Evolutionary conservation across 2,329 filamentous ascomycete genomes (phyloP).

Genomic region (Xylaria hypoxylon): DNA sequence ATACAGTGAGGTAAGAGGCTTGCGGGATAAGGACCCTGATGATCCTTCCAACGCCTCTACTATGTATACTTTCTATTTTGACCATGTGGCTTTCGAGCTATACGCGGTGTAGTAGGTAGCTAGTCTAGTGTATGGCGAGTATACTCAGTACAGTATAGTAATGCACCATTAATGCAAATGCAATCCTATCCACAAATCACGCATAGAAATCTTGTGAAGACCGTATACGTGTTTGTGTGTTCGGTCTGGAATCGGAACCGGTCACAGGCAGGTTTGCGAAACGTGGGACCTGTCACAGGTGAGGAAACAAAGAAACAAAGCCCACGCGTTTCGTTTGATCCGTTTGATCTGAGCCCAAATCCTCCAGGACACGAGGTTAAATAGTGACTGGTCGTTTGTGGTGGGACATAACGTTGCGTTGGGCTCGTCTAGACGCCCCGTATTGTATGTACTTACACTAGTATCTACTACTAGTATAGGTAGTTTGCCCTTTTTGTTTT

Average conservation of each 20-base stretch:
- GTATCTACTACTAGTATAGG: no score
- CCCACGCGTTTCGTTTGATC: slow-evolving; percentile 24
- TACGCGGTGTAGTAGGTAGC: background rate
- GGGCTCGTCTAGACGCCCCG: background rate
- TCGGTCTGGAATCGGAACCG: slow-evolving; percentile 9
- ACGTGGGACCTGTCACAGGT: slow-evolving; percentile 26
- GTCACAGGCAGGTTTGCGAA: slow-evolving; percentile 20
- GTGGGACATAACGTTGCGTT: slow-evolving; percentile 16
- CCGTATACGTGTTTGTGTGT: slow-evolving; percentile 4
- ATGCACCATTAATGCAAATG: slow-evolving; percentile 12
- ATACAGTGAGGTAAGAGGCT: slow-evolving; percentile 27
- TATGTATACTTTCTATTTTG: slow-evolving; percentile 6
- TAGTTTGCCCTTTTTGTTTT: slow-evolving; percentile 8
- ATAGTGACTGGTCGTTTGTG: slow-evolving; percentile 23
- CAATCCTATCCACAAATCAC: slow-evolving; percentile 8
- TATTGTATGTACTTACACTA: slow-evolving; percentile 8
- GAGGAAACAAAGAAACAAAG: background rate
- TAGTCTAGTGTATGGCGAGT: background rate
- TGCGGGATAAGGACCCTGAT: slow-evolving; percentile 33
- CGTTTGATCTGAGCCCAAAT: slow-evolving; percentile 18
- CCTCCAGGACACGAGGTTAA: slow-evolving; percentile 13
- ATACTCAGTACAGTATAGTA: no score
- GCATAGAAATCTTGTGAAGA: slow-evolving; percentile 10
- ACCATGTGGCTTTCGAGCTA: slow-evolving; percentile 11
- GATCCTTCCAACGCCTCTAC: slow-evolving; percentile 22